Base-by-base conservation (phyloP, 2,329 filamentous ascomycete species). In the Botryotinia globosa region DNA sequence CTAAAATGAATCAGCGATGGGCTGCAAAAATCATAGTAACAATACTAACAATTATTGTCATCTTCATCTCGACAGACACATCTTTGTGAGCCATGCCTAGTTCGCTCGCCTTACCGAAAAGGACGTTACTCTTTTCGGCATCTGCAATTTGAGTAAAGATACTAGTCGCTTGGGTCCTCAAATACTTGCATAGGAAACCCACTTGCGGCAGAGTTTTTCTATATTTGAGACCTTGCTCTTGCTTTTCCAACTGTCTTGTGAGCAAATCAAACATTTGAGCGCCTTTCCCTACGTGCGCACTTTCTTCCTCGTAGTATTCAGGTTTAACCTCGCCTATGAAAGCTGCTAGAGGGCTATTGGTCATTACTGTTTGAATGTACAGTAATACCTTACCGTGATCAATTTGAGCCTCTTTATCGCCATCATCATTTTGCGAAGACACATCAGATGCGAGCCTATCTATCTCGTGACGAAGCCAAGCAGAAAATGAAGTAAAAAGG, bases 401-500 rank as follows among this genome's bases (percentile, higher is more conserved):
- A 74, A 97, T 88, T 0, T 89, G 88, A 0, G 91, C 89, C 77
- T 96, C 92, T 76, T 92, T 92, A 74, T 95, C 94, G 37, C 90
- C 87, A 75, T 98, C 95, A 34, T 94, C 90, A 12, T 85, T 83
- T 29, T 85, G 85, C 64, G 87, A 83, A 25, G 86, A 85, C 0
- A 89, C 84, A 77, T 92, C 83, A 79, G 91, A 89, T 9, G 89
- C 88, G 63, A 95, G 87, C 22, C 91, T 88, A 75, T 97, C 93
- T 73, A 97, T 95, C 78, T 94, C 90, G 78, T 94, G 88, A 48
- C 91, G 89, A 68, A 98, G 84, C 95, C 95, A 98, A 70, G 87
- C 85, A 0, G 93, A 94, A 80, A 98, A 98, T 8, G 89, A 87
- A 3, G 84, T 81, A 78, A 97, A 98, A 67, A 94, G 87, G 39